Percentiles rank a stretch among this genome's conserved stretches.
These are phyloP conservation scores for Limnanthes douglasii DNA, from an alignment of 345 rosid genomes.

Conservation along the genomic window DNA sequence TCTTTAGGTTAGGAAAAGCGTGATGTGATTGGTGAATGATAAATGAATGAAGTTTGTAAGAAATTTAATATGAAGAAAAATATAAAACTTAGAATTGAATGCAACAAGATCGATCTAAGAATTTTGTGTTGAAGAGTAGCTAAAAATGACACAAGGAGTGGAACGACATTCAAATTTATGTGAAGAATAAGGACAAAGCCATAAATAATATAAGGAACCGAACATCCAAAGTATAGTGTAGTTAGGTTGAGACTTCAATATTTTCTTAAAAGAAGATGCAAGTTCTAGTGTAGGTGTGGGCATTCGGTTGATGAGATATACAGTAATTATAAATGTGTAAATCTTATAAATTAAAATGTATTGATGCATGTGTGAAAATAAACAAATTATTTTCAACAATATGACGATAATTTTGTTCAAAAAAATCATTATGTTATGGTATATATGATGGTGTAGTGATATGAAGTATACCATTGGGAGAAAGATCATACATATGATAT, in stretches of 20 bases:
- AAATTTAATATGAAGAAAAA: no score
- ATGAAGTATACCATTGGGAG: neutral
- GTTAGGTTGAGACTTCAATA: neutral
- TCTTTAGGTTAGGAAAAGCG: no score
- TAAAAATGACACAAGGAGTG: neutral
- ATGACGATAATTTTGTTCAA: neutral
- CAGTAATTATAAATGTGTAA: neutral
- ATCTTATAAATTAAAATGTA: neutral
- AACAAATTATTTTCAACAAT: neutral
- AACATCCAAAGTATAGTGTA: neutral
- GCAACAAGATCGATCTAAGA: no score
- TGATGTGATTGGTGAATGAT: no score
- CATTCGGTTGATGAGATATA: neutral
- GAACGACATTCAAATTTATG: neutral
- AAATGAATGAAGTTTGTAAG: no score
- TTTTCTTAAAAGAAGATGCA: neutral
- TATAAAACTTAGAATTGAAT: no score
- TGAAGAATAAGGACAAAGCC: neutral
- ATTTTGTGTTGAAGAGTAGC: neutral
- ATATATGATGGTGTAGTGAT: neutral
- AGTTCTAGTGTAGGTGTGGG: neutral
- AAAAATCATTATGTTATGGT: neutral
- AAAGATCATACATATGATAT: neutral
- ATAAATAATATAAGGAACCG: neutral
- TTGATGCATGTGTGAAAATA: accelerated